A percentile compares a stretch with the other conserved stretches of the same genome.
Conservation (phyloP, 495 filamentous ascomycete species). For the Xylaria curta region DNA sequence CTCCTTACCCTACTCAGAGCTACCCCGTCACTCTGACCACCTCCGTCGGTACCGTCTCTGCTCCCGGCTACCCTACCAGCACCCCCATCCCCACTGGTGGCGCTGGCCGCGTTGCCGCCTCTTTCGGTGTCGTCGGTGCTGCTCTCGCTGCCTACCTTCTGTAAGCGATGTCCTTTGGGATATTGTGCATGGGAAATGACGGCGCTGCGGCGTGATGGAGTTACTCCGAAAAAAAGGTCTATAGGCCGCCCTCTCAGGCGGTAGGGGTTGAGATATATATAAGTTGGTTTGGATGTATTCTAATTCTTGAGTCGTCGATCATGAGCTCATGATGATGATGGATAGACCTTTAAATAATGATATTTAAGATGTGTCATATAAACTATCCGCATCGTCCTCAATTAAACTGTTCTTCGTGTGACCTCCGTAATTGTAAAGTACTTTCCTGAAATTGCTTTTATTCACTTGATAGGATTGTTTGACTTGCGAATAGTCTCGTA, state of each 20-base stretch:
- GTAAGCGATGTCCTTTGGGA: slow-evolving; percentile 21
- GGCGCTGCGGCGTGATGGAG: slow-evolving; percentile 15
- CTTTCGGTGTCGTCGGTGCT: slow-evolving; percentile 28
- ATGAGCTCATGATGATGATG: slow-evolving; percentile 29
- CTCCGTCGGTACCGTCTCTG: slow-evolving; percentile 24
- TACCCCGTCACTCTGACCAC: slow-evolving; percentile 28
- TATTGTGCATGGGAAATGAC: slow-evolving; percentile 8
- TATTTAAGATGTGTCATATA: slow-evolving; percentile 20
- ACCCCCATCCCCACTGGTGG: slow-evolving; percentile 27
- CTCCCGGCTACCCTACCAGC: slow-evolving; percentile 21
- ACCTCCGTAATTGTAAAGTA: not conserved
- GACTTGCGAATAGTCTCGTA: no score
- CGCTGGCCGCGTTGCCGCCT: slow-evolving; percentile 23
- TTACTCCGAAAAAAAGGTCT: slow-evolving; percentile 24
- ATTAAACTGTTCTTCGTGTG: not conserved
- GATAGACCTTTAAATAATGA: slow-evolving; percentile 29
- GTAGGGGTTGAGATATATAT: slow-evolving; percentile 23
- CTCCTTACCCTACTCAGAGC: slow-evolving; percentile 28
- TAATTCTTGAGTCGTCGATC: slow-evolving; percentile 27
- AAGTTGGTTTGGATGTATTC: slow-evolving; percentile 30
- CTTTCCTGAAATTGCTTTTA: no score
- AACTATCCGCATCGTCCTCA: not conserved
- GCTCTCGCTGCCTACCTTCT: slow-evolving; percentile 25
- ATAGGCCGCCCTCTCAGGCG: slow-evolving; percentile 2
- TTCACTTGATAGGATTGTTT: no score